A percentile compares a stretch with the other conserved stretches of the same genome.
These are phyloP conservation scores for Artemisia annua DNA, from an alignment of 129 eudicot genomes.

Conservation along the genomic window DNA sequence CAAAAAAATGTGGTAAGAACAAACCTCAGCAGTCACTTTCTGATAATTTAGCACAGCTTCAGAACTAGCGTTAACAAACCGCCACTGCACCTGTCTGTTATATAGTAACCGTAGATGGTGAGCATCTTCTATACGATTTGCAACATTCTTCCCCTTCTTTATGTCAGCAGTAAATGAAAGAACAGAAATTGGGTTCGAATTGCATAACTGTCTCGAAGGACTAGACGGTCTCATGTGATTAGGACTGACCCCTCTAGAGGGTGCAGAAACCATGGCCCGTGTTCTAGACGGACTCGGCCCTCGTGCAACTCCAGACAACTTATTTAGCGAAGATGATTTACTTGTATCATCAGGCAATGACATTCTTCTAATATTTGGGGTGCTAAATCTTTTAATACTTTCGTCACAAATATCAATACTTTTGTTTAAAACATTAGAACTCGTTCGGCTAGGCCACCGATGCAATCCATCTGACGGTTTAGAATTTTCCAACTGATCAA, in stretches of 20 bases:
- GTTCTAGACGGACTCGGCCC: conserved; percentile 73
- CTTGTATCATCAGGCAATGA: conserved; percentile 52
- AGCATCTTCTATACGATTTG: conserved; percentile 75
- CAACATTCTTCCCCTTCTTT: conserved; percentile 74
- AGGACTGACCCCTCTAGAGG: conserved; percentile 81
- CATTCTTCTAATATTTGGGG: conserved; percentile 54
- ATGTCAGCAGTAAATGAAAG: conserved; percentile 83
- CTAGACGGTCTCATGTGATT: conserved; percentile 70
- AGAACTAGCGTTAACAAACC: conserved; percentile 68
- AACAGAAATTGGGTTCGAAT: conserved; percentile 69
- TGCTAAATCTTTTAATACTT: conserved; percentile 31
- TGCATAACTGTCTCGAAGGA: conserved; percentile 67
- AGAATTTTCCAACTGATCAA: conserved; percentile 79
- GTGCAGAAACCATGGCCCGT: conserved; percentile 38
- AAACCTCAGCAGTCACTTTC: conserved; percentile 73
- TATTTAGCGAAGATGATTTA: conserved; percentile 67
- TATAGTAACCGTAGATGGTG: conserved; percentile 76
- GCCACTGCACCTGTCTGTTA: conserved; percentile 89
- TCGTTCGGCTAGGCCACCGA: conserved; percentile 83
- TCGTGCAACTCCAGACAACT: conserved; percentile 39
- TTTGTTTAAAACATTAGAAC: conserved; percentile 43
- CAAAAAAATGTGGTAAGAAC: conserved; percentile 16
- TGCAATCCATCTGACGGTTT: conserved; percentile 73
- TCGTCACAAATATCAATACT: conserved; percentile 50
- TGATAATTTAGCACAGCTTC: conserved; percentile 55